Evolutionary conservation across 352 stramenopile species (phyloP), one percentile per base, ranked within the genome.

Genomic region (Phytophthora citricola): DNA sequence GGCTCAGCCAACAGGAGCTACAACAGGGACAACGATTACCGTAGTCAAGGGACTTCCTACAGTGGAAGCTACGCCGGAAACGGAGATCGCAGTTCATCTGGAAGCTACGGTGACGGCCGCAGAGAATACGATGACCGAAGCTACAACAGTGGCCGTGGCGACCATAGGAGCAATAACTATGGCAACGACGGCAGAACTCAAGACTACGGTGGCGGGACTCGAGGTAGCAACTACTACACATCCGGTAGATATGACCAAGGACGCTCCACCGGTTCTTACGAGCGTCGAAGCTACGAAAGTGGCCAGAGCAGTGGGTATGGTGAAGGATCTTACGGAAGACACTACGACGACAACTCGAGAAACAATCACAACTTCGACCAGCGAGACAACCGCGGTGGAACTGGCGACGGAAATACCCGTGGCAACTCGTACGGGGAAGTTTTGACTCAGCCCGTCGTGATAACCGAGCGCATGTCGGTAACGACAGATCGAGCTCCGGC

Each of bases 161-260:
- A 20, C 12, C 52, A 68, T 47, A n/a, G 12, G 7, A 8, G 4
- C 29, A 22, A 20, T 36, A 4, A 36, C 31, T 36, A 36, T 14
- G 10, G 45, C 12, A 20, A 15, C 11, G 29, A 61, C 14, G 39
- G 2, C 8, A 39, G 24, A 36, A 14, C 8, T 34, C 43, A 31
- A 14, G 29, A 66, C 48, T 66, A 60, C 20, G 27, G 22, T 20
- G 22, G 15, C 9, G 40, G 40, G 14, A 34, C 14, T 54, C 32
- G 39, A 15, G 27, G 41, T 14, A 54, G n/a, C 24, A 55, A 61
- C 31, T 27, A 54, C 43, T 61, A 53, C 49, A 41, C 39, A 8
- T 58, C 57, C 1, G 22, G 31, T 4, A 39, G 59, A 67, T 49
- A 61, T 31, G 58, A 45, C 7, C 58, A 66, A 55, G 58, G 43